A percentile compares a stretch with the other conserved stretches of the same genome.
These are phyloP conservation scores for Davidsoniella neocaledoniae DNA, from an alignment of 2,329 filamentous ascomycete genomes.

Conservation along the genomic window DNA sequence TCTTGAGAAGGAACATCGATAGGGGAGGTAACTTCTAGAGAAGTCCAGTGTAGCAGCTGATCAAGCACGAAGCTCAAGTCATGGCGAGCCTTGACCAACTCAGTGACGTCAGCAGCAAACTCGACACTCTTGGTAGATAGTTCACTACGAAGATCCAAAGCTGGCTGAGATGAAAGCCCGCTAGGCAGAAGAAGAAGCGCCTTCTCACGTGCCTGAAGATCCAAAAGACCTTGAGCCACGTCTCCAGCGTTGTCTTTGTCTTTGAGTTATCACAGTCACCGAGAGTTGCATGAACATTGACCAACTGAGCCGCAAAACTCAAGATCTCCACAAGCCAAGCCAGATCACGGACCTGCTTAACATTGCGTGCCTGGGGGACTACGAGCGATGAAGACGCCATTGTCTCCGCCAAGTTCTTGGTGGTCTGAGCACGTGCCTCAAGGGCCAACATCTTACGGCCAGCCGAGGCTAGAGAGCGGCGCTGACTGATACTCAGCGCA, in stretches of 20 bases:
- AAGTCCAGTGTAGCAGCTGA: conserved; percentile 51
- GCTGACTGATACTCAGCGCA: conserved; percentile 44
- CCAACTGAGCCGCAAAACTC: conserved; percentile 40
- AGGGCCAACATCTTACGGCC: conserved; percentile 5
- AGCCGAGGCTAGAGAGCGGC: conserved; percentile 23
- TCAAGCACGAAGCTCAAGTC: conserved; percentile 46
- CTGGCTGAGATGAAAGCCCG: conserved; percentile 28
- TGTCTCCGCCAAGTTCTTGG: conserved; percentile 5
- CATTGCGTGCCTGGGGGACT: not conserved
- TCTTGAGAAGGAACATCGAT: conserved; percentile 16
- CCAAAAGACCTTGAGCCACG: conserved; percentile 32
- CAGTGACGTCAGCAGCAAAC: conserved; percentile 26
- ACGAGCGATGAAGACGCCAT: not conserved
- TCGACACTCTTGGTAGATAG: conserved; percentile 22
- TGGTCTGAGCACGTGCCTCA: not conserved
- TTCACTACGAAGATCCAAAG: conserved; percentile 20
- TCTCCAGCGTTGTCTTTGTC: conserved; percentile 29
- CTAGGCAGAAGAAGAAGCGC: conserved; percentile 32
- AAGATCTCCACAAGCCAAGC: conserved; percentile 57
- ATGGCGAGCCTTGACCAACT: conserved; percentile 26
- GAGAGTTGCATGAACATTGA: conserved; percentile 51
- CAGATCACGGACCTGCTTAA: conserved; percentile 12
- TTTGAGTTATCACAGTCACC: conserved; percentile 32
- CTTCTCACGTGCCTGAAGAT: conserved; percentile 25
- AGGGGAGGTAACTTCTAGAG: conserved; percentile 17